Conservation (phyloP, 1,139 yeast genomes). For the Yamadazyma triangularis region DNA sequence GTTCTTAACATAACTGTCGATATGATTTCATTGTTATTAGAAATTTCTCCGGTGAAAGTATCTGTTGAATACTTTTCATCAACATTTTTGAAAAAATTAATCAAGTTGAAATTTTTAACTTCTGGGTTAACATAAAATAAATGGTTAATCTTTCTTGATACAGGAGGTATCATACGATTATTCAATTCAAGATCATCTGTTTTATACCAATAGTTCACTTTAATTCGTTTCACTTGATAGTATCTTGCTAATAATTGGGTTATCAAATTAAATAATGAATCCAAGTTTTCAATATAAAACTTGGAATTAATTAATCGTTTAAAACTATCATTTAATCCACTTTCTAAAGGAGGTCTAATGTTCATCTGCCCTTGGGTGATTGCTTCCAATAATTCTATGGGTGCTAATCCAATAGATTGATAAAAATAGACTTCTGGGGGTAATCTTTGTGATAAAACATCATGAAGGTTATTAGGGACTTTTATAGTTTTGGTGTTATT, state of each 20-base stretch:
- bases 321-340: slow-evolving; percentile 56
- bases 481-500: slow-evolving; percentile 16
- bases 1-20: slow-evolving; percentile 59
- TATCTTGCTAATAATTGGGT: slow-evolving; percentile 78
- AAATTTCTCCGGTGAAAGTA: slow-evolving; percentile 18
- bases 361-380: slow-evolving; percentile 60
- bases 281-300: slow-evolving; percentile 46
- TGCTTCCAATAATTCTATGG: slow-evolving; percentile 62
- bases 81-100: slow-evolving; percentile 25
- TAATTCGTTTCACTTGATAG: slow-evolving; percentile 71
- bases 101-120: slow-evolving; percentile 28
- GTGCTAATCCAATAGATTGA: slow-evolving; percentile 71
- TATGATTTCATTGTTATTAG: slow-evolving; percentile 48
- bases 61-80: slow-evolving; percentile 10
- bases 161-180: slow-evolving; percentile 48
- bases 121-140: slow-evolving; percentile 25
- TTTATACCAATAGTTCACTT: slow-evolving; percentile 58
- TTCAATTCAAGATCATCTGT: slow-evolving; percentile 43
- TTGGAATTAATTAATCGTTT: slow-evolving; percentile 47
- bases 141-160: slow-evolving; percentile 24
- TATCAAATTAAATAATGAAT: slow-evolving; percentile 61
- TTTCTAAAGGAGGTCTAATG: slow-evolving; percentile 71
- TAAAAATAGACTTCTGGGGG: slow-evolving; percentile 87
- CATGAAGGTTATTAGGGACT: slow-evolving; percentile 78
- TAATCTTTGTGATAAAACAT: slow-evolving; percentile 75